Evolutionary conservation across 148 eudicot genomes (phyloP).

Genomic region (Rhododendron vialii): DNA sequence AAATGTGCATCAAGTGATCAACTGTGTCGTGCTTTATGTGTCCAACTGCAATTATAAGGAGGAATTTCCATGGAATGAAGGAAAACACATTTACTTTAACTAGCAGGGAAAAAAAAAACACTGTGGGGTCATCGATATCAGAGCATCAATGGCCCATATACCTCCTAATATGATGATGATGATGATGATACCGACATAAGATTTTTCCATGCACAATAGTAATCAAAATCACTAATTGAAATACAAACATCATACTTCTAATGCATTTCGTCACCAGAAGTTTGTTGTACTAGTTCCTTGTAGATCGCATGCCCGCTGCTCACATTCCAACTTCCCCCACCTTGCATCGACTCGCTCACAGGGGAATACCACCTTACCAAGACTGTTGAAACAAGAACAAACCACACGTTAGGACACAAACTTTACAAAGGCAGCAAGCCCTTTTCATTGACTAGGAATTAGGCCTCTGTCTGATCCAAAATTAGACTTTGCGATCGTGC

Average conservation of each 20-base stretch:
- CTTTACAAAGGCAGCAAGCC: background rate
- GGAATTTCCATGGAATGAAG: too few relatives aligned
- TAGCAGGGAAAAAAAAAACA: too few relatives aligned
- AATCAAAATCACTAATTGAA: background rate
- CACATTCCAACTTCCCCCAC: constrained; percentile 94
- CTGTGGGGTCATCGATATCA: too few relatives aligned
- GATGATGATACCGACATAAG: too few relatives aligned
- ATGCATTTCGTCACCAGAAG: constrained; percentile 26
- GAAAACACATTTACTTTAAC: too few relatives aligned
- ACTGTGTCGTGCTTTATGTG: too few relatives aligned
- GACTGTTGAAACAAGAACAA: constrained; percentile 33
- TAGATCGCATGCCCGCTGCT: constrained; percentile 74
- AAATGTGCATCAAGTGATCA: too few relatives aligned
- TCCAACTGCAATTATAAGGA: too few relatives aligned
- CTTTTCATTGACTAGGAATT: background rate
- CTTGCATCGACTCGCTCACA: constrained; percentile 89
- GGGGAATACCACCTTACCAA: constrained; percentile 64
- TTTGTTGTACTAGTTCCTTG: constrained; percentile 34
- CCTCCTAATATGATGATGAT: too few relatives aligned
- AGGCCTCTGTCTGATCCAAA: background rate
- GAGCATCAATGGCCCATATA: too few relatives aligned
- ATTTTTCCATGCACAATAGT: too few relatives aligned
- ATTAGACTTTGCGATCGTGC: background rate
- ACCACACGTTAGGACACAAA: background rate
- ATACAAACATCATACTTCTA: background rate